Base-by-base conservation (phyloP, 208 protist species). In the Trypanosoma lewisi region DNA sequence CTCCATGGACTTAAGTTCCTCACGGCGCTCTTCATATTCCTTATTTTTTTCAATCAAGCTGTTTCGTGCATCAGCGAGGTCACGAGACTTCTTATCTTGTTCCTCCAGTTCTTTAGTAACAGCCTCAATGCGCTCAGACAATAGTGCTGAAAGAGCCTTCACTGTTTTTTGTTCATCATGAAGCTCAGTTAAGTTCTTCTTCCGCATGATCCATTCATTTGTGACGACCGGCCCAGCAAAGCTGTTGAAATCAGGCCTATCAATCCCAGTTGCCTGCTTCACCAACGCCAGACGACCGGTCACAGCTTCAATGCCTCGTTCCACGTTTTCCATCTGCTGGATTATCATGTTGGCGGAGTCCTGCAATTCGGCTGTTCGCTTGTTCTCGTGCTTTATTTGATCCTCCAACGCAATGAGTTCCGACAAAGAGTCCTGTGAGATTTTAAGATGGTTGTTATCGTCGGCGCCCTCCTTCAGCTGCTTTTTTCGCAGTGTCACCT, bases 401-500 rank as follows among this genome's bases (percentile, higher is more conserved):
- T 91, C 73, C 39, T 92, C 78, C 41, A 95, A 64, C 31, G 68
- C 68, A 44, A 70, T 73, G 14, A 95, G 60, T 70, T 90, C 80
- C 1, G 44, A 68, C 16, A 90, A 63, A 17, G 83, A 85, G 57
- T 92, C 79, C 16, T 21, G 48, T 9, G 82, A 83, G 33, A 91
- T 89, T 45, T 82, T 80, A 12, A 95, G 39, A 19, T 77, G 76
- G 34, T 59, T 64, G 9, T 47, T 21, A 14, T 14, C 27, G 41
- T 51, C 58, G 2, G 48, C 47, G 25, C 37, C 37, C 5, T 47
- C 49, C 12, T 61, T 23, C 33, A 73, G 50, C 63, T 80, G 62
- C 51, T 77, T 72, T 63, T 94, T 91, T n/a, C 67, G 66, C 37
- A 92, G 60, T 9, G 85, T 85, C 58, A 95, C 81, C 63, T 89